phyloP scores from a whole-genome alignment of 1,139 yeast genomes.

The Hyphopichia buzzinii region DNA sequence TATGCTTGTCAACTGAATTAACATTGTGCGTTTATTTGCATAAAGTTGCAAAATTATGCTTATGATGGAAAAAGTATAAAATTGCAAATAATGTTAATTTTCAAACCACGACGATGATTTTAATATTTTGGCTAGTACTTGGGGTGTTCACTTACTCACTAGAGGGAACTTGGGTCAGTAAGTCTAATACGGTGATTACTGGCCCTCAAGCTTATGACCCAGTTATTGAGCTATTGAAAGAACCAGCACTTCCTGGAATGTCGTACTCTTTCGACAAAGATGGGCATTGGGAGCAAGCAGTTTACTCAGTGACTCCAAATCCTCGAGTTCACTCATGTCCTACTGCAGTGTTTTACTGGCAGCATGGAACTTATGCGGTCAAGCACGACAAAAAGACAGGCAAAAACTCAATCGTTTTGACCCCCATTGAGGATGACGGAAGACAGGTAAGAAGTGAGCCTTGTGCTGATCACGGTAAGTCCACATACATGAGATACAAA shows the following conservation, averaged over 20 bases:
- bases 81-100: too few relatives aligned
- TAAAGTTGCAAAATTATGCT: neutral
- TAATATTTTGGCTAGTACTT: neutral
- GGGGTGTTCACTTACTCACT: conserved; percentile 3
- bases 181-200: conserved; percentile 25
- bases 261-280: conserved; percentile 27
- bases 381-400: conserved; percentile 15
- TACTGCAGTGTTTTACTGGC: conserved; percentile 27
- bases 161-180: conserved; percentile 31
- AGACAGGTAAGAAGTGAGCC: conserved; percentile 32
- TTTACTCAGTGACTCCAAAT: conserved; percentile 24
- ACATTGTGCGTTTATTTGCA: neutral
- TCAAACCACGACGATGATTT: neutral
- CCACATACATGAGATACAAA: conserved; percentile 22
- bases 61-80: too few relatives aligned
- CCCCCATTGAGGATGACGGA: conserved; percentile 28
- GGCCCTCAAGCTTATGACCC: conserved; percentile 30
- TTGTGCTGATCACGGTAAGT: conserved; percentile 17
- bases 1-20: too few relatives aligned
- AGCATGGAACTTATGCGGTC: conserved; percentile 24
- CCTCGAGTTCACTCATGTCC: conserved; percentile 26
- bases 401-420: conserved; percentile 13
- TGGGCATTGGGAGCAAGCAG: conserved; percentile 30
- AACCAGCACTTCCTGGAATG: conserved; percentile 32
- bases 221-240: conserved; percentile 24